Base-by-base conservation (phyloP, 768 basidiomycete species). In the Russula foetens region DNA sequence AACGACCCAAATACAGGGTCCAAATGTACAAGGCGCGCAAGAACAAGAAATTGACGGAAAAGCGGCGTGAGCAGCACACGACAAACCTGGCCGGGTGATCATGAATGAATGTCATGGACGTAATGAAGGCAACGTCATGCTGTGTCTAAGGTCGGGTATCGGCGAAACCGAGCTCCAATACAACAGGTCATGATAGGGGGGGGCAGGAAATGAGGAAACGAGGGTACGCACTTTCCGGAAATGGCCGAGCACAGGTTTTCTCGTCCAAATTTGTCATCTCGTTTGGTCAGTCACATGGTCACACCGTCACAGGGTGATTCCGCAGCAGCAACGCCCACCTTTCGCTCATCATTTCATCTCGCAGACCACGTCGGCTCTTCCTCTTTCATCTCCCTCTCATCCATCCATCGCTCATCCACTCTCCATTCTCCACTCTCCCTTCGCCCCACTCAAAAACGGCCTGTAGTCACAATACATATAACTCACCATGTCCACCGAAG, bases 281-380 rank as follows among this genome's bases (percentile, higher is more conserved):
- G n/a, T n/a, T n/a, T n/a, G n/a, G n/a, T n/a, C 9, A 12, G 35
- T 35, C 35, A 35, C 35, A 35, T 33, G 31, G n/a, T 33, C 31
- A 33, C 31, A 9, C 31, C 31, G 31, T 7, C 31, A n/a, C n/a
- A n/a, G 14, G 38, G 15, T 52, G 28, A 44, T 51, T 64, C 51
- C 63, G 63, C 63, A 64, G 63, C 60, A 63, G 31, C 53, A 6
- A 35, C n/a, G n/a, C 35, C 35, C 35, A 12, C 14, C 35, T 35
- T 35, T 35, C 35, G 35, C 35, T 35, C 35, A 35, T 35, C 35
- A 7, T 35, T 35, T 57, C 48, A 50, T 50, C 46, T 55, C 58
- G 46, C 62, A 39, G 15, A 3, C 15, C 14, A 35, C 35, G 35
- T 35, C 8, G 6, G 12, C 48, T 45, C 44, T 45, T 15, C 43